Evolutionary conservation across 176 grass and related monocot genomes (phyloP).

Genomic region (Chloris gayana): DNA sequence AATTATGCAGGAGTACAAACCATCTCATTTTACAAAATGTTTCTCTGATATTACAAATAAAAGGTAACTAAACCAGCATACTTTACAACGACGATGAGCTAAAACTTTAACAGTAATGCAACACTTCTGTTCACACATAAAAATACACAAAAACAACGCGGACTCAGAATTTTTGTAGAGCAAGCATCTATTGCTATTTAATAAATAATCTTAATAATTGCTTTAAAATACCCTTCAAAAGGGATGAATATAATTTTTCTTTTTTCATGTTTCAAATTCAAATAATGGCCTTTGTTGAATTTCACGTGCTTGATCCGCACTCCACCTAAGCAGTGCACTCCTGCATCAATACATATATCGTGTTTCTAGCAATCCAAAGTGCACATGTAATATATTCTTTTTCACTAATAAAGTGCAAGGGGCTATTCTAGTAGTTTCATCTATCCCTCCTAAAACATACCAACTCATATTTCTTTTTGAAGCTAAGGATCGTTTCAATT

Average conservation of each 20-base stretch:
- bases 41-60: slow-evolving; percentile 21
- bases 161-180: slow-evolving; percentile 1
- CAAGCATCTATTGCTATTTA: neutral
- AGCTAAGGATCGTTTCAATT: neutral
- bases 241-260: slow-evolving; percentile 1
- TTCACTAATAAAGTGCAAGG: neutral
- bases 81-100: slow-evolving; percentile 25
- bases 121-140: neutral
- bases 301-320: neutral
- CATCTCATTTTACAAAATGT: slow-evolving; percentile 28
- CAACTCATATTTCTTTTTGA: neutral
- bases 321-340: neutral
- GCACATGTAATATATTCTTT: neutral
- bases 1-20: slow-evolving; percentile 9
- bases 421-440: neutral
- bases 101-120: neutral
- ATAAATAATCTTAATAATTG: neutral
- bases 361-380: neutral
- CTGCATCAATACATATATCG: slow-evolving; percentile 9
- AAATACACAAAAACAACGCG: neutral
- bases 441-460: neutral
- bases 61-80: slow-evolving; percentile 5
- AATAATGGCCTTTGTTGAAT: neutral
- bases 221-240: slow-evolving; percentile 1
- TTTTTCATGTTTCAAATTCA: too few relatives aligned